A percentile compares a stretch with the other conserved stretches of the same genome.
These are phyloP conservation scores for Wickerhamiella shivajii DNA, from an alignment of 805 yeast genomes.

Conservation along the genomic window DNA sequence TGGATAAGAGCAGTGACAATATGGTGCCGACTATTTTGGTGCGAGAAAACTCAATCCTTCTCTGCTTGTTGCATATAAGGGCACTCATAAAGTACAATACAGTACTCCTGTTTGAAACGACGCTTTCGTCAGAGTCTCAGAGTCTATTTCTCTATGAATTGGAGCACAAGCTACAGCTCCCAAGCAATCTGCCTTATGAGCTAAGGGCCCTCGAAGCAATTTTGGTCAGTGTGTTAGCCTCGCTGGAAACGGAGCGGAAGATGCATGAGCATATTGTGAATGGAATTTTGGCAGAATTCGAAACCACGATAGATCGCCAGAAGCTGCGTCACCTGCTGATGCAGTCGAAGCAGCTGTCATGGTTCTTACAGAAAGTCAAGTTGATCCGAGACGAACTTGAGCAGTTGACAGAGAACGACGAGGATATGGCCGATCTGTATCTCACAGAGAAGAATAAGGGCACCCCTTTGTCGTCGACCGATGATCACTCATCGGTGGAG, in stretches of 20 bases:
- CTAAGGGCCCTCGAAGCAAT: constrained; percentile 82
- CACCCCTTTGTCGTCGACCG: constrained; percentile 28
- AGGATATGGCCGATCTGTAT: constrained; percentile 67
- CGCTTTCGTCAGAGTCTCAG: constrained; percentile 45
- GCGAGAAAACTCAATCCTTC: constrained; percentile 58
- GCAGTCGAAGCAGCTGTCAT: constrained; percentile 71
- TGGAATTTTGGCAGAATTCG: constrained; percentile 63
- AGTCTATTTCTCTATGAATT: constrained; percentile 72
- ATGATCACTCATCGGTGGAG: constrained; percentile 79
- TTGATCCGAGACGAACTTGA: constrained; percentile 73
- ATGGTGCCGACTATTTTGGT: constrained; percentile 83
- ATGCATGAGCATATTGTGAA: constrained; percentile 65
- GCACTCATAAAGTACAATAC: constrained; percentile 72
- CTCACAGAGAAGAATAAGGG: constrained; percentile 46
- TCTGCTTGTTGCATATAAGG: constrained; percentile 74
- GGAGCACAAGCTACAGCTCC: constrained; percentile 43
- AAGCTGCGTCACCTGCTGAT: constrained; percentile 64
- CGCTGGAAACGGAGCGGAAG: constrained; percentile 73
- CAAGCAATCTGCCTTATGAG: constrained; percentile 57
- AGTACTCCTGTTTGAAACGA: constrained; percentile 72
- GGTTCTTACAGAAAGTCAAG: constrained; percentile 70
- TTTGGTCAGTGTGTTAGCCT: constrained; percentile 61
- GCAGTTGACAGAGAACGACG: constrained; percentile 77
- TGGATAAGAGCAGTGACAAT: constrained; percentile 67
- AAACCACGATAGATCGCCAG: constrained; percentile 64